These are phyloP conservation scores for Wakefieldia striispora DNA, from an alignment of 768 basidiomycete species.

Conservation along the genomic window DNA sequence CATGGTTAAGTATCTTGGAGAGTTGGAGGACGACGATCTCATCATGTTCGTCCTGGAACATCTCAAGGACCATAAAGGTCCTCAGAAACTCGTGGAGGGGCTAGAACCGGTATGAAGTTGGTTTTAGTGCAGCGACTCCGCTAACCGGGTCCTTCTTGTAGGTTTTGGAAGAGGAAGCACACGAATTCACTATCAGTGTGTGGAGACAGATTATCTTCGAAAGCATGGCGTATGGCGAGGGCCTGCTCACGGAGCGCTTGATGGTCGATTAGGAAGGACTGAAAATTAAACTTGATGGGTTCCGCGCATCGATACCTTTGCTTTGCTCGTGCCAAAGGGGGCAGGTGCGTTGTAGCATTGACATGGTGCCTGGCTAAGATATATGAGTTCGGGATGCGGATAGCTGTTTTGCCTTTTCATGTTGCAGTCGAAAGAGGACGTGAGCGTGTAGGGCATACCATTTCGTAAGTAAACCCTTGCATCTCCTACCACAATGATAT, in stretches of 20 bases:
- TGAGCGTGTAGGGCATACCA: slow-evolving; percentile 24
- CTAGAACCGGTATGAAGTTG: slow-evolving; percentile 77
- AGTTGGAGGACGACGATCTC: slow-evolving; percentile 90
- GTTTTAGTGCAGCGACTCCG: background rate
- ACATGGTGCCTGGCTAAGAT: slow-evolving; percentile 39
- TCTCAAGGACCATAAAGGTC: slow-evolving; percentile 84
- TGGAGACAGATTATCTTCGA: slow-evolving; percentile 96
- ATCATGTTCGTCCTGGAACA: slow-evolving; percentile 94
- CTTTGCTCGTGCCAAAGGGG: slow-evolving; percentile 34
- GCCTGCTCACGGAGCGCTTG: slow-evolving; percentile 82
- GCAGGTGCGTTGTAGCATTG: slow-evolving; percentile 66
- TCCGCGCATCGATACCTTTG: slow-evolving; percentile 25
- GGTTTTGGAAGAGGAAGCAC: slow-evolving; percentile 93
- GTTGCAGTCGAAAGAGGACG: slow-evolving; percentile 15
- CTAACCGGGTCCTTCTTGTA: slow-evolving; percentile 29
- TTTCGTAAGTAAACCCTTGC: slow-evolving; percentile 58
- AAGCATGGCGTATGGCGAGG: slow-evolving; percentile 90
- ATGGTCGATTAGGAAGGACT: slow-evolving; percentile 57
- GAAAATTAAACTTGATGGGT: slow-evolving; percentile 14
- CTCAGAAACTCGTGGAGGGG: slow-evolving; percentile 83
- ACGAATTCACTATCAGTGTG: slow-evolving; percentile 68
- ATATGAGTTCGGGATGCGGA: slow-evolving; percentile 32
- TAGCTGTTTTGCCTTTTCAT: slow-evolving; percentile 18
- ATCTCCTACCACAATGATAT: slow-evolving; percentile 42
- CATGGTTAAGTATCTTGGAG: slow-evolving; percentile 87